Evolutionary conservation across 2,329 filamentous ascomycete genomes (phyloP).

Genomic region (Magnaporthiopsis poae): DNA sequence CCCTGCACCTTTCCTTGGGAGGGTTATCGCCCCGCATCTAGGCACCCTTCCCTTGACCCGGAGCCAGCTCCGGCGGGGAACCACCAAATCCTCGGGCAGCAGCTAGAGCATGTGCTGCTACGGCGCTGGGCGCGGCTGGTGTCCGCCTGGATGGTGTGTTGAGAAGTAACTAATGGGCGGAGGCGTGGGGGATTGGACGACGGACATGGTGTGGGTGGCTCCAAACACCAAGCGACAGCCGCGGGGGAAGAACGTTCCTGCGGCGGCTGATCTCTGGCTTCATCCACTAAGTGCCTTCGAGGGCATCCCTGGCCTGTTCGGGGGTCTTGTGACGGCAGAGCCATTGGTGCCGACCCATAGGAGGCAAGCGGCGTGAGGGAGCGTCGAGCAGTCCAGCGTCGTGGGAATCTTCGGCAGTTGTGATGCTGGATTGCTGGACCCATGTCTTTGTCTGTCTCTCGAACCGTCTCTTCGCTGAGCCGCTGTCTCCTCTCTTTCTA

Average conservation of each 20-base stretch:
- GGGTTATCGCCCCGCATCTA: neutral
- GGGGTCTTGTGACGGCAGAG: neutral
- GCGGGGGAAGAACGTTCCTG: neutral
- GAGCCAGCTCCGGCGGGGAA: neutral
- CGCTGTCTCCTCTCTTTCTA: neutral
- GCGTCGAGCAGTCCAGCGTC: neutral
- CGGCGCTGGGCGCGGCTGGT: too few species aligned
- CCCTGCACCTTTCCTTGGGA: neutral
- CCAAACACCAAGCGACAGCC: neutral
- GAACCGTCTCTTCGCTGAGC: neutral
- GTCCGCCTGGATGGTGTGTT: neutral
- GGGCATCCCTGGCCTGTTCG: neutral
- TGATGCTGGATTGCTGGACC: neutral
- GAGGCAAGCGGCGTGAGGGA: neutral
- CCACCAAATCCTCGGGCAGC: neutral
- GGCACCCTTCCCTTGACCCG: neutral
- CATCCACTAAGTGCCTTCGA: neutral
- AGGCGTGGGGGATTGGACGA: neutral
- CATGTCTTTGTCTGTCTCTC: neutral
- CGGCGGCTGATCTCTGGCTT: neutral
- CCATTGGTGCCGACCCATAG: neutral
- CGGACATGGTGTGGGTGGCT: neutral
- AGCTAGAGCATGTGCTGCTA: neutral
- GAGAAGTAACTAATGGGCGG: neutral
- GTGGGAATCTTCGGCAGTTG: neutral